Percentiles rank a stretch among this genome's conserved stretches.
phyloP scores from a whole-genome alignment of 768 basidiomycete species.

The Nevesoporus exiguus region DNA sequence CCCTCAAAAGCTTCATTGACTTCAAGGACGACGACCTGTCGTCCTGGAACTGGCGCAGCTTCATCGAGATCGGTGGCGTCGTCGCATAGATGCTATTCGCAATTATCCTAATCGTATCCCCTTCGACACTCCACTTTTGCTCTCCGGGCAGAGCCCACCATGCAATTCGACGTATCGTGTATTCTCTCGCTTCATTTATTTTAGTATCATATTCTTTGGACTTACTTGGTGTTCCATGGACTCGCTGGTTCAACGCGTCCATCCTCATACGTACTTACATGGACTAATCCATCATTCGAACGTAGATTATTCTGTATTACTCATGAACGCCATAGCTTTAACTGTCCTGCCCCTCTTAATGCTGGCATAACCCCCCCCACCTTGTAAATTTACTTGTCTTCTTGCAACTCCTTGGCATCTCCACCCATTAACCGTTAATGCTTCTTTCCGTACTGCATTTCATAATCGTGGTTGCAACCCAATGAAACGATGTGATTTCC shows the following conservation, averaged over 20 bases:
- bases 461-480: not conserved
- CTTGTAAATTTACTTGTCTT: slow-evolving; percentile 3
- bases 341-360: slow-evolving; percentile 4
- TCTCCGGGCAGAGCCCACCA: slow-evolving; percentile 7
- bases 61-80: slow-evolving; percentile 52
- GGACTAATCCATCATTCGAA: slow-evolving; percentile 6
- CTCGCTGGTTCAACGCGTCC: slow-evolving; percentile 7
- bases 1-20: slow-evolving; percentile 64
- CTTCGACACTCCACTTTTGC: not conserved
- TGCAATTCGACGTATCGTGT: not conserved
- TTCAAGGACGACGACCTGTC: slow-evolving; percentile 47
- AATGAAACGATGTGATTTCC: not conserved
- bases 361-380: not conserved
- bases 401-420: slow-evolving; percentile 4
- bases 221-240: not conserved
- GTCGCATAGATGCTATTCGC: slow-evolving; percentile 11
- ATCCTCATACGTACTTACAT: slow-evolving; percentile 21
- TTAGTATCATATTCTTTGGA: slow-evolving; percentile 11
- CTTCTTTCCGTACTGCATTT: not conserved
- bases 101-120: not conserved
- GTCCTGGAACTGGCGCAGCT: slow-evolving; percentile 58
- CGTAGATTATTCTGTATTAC: slow-evolving; percentile 16
- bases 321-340: not conserved
- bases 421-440: not conserved
- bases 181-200: slow-evolving; percentile 9